Percentiles rank a stretch among this genome's conserved stretches.
These are phyloP conservation scores for Capsella rubella DNA, from an alignment of 441 rosid species.

Conservation along the genomic window DNA sequence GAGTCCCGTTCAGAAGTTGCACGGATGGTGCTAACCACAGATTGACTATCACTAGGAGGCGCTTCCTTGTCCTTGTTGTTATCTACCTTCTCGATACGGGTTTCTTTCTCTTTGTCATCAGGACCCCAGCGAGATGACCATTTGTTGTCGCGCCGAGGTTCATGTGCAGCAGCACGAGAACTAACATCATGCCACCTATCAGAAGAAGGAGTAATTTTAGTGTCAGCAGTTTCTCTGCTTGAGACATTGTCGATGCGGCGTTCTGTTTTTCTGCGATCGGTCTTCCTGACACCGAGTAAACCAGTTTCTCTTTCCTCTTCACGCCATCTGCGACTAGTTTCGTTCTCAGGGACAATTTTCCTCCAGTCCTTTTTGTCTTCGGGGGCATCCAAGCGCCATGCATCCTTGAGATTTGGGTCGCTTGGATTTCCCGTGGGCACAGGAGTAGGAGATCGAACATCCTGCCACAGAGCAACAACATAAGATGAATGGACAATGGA, in stretches of 20 bases:
- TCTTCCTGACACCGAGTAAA: conserved; percentile 62
- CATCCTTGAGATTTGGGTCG: conserved; percentile 75
- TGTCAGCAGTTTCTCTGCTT: conserved; percentile 61
- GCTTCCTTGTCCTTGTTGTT: conserved; percentile 69
- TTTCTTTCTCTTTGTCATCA: conserved; percentile 89
- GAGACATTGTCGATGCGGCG: conserved; percentile 68
- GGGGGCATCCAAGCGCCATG: conserved; percentile 84
- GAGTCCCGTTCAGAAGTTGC: conserved; percentile 68
- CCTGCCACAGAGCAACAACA: conserved; percentile 54
- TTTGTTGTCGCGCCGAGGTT: conserved; percentile 76
- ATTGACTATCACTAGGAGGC: conserved; percentile 56
- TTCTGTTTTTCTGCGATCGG: conserved; percentile 74
- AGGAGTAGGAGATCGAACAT: conserved; percentile 65
- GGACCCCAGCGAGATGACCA: conserved; percentile 99
- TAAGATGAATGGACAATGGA: neutral
- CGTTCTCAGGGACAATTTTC: conserved; percentile 64
- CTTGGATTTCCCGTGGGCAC: conserved; percentile 58
- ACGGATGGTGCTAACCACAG: conserved; percentile 53
- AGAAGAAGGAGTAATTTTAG: conserved; percentile 61
- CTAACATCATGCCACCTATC: conserved; percentile 70
- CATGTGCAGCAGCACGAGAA: conserved; percentile 50
- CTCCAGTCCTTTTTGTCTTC: conserved; percentile 91
- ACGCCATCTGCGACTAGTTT: conserved; percentile 82
- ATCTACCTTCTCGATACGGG: conserved; percentile 70
- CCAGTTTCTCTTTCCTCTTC: conserved; percentile 99